Conservation (phyloP, 495 filamentous ascomycete genomes). For the Penicillium steckii region DNA sequence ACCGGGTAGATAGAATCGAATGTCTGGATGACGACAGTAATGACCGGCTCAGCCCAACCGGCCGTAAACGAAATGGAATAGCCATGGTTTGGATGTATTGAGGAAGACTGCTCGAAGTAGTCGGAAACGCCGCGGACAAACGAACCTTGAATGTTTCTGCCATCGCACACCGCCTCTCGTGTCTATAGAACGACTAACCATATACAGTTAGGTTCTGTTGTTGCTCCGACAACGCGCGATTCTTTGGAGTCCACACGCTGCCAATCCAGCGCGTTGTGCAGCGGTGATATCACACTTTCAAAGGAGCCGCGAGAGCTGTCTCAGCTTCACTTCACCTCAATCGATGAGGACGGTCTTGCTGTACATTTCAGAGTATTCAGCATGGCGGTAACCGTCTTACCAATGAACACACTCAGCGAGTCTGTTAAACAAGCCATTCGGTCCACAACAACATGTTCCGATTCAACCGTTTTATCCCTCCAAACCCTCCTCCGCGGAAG, state of each 20-base stretch:
- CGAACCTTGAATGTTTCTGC: neutral
- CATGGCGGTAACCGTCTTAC: slow-evolving; percentile 43
- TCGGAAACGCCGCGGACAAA: neutral
- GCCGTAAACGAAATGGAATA: slow-evolving; percentile 11
- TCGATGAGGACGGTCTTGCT: slow-evolving; percentile 17
- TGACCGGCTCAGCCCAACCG: slow-evolving; percentile 7
- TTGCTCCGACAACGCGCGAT: slow-evolving; percentile 43
- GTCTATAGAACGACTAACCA: neutral
- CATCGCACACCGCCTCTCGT: neutral
- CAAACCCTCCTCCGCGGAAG: slow-evolving; percentile 42
- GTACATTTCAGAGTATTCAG: too few species aligned
- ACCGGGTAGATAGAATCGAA: slow-evolving; percentile 1
- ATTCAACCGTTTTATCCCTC: slow-evolving; percentile 45
- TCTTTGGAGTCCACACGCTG: slow-evolving; percentile 10
- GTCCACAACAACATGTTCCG: slow-evolving; percentile 48
- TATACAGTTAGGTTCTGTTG: slow-evolving; percentile 22
- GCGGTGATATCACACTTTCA: neutral
- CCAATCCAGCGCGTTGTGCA: neutral
- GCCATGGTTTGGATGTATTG: slow-evolving; percentile 11
- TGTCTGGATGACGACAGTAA: neutral
- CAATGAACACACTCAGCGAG: slow-evolving; percentile 36
- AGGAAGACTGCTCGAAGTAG: slow-evolving; percentile 1
- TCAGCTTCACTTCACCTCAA: slow-evolving; percentile 14
- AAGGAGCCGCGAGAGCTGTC: slow-evolving; percentile 24
- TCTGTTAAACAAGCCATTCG: slow-evolving; percentile 49